Evolutionary conservation across 768 basidiomycete genomes (phyloP).

Genomic region (Cyclocybe cylindracea): DNA sequence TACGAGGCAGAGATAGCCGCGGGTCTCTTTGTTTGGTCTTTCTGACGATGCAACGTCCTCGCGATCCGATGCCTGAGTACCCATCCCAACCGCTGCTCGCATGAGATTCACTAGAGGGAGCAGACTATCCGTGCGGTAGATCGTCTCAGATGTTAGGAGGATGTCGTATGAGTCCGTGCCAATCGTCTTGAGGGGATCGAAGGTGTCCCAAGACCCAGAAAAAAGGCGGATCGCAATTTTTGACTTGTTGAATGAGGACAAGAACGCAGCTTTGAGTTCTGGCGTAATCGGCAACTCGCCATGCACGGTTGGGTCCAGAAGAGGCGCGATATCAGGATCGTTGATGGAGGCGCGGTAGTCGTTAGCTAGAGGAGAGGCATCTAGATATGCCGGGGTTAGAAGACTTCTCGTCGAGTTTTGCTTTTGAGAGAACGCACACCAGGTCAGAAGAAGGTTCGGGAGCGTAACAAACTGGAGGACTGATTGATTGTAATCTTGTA

Average conservation of each 20-base stretch:
- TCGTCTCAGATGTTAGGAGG: conserved; percentile 90
- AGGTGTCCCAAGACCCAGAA: conserved; percentile 77
- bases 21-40: background rate
- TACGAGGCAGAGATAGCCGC: conserved; percentile 59
- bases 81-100: conserved; percentile 32
- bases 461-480: conserved; percentile 79
- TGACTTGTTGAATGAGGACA: conserved; percentile 50
- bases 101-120: conserved; percentile 58
- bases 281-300: conserved; percentile 71
- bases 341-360: conserved; percentile 38
- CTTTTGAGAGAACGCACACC: conserved; percentile 59
- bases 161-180: conserved; percentile 56
- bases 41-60: conserved; percentile 8
- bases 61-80: conserved; percentile 1
- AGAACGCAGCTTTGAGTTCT: conserved; percentile 66
- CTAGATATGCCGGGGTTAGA: conserved; percentile 30
- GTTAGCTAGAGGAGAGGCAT: conserved; percentile 59
- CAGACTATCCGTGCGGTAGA: conserved; percentile 74
- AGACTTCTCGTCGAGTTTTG: background rate
- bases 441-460: conserved; percentile 76
- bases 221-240: conserved; percentile 73
- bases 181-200: conserved; percentile 34
- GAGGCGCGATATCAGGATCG: conserved; percentile 28
- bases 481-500: conserved; percentile 91
- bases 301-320: conserved; percentile 32